Evolutionary conservation across 257 asterid genomes (phyloP), one percentile per base, ranked within the genome.

Genomic region (Jaltomata sinuosa): DNA sequence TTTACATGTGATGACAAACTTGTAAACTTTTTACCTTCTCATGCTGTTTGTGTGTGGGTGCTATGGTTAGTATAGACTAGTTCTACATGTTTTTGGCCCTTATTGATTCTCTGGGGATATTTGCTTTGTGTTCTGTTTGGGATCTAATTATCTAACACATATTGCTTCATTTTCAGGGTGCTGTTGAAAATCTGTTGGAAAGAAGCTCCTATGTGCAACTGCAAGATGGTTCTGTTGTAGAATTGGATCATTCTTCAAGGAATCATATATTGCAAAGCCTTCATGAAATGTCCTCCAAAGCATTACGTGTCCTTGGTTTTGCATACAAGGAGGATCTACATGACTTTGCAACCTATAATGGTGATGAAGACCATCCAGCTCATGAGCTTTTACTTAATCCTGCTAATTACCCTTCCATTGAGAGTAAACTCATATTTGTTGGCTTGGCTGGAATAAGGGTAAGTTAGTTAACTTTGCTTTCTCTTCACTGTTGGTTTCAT

Each of bases 331-430:
- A 86, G 64, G 92, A 93, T 45, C 88, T 93, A 72, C 95, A 90
- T 6, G 94, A 91, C 29, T 95, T 97, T 84, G 88, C 87, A 31
- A 91, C 98, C 54, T 97, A 97, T 84, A 87, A 93, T 40, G 99
- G 99, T 42, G 94, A 91, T 84, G 99, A 97, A 85, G 98, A 95
- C 87, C 99, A 97, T 88, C 99, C 99, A 40, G 94, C 98, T 84
- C 98, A 97, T 78, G 34, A 93, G 88, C 97, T 91, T 78, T 88
- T 97, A 84, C 89, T 95, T 83, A 91, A 97, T 89, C 99, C 99
- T 83, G 90, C 91, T 83, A 93, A 90, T 85, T 97, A 97, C 86
- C 87, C 99, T 67, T 90, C 94, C 64, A 95, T 97, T 71, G 99
- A 97, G 94, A 95, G 97, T 89, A 81, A 87, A 11, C 89, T 97